A percentile compares a stretch with the other conserved stretches of the same genome.
Evolutionary conservation across 2,329 filamentous ascomycete genomes (phyloP).

Genomic region (Apiospora koreana): DNA sequence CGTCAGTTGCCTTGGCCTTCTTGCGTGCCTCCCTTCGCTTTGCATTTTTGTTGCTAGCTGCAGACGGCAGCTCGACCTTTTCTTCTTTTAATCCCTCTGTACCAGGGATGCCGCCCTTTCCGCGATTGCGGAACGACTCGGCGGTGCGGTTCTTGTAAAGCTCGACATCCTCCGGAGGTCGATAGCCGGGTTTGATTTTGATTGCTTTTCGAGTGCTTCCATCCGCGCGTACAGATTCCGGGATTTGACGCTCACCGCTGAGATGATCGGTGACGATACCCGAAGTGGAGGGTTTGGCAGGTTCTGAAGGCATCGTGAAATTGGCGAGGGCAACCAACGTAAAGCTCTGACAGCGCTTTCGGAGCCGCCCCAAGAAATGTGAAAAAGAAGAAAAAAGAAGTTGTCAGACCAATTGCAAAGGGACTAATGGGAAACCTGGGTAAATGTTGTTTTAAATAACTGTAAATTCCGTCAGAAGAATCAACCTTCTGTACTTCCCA

Average conservation of each 20-base stretch:
- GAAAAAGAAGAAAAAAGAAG: neutral
- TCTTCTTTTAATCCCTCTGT: slow-evolving; percentile 61
- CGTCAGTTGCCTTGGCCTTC: slow-evolving; percentile 57
- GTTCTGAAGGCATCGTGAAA: slow-evolving; percentile 8
- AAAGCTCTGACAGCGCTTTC: neutral
- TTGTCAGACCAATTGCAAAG: neutral
- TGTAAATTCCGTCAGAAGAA: neutral
- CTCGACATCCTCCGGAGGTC: slow-evolving; percentile 92
- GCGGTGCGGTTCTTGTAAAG: slow-evolving; percentile 93
- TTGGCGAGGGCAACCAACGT: neutral
- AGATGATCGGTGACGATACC: slow-evolving; percentile 76
- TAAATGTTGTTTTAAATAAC: neutral
- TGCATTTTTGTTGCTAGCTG: slow-evolving; percentile 78
- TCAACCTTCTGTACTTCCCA: neutral
- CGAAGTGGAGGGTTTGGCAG: slow-evolving; percentile 50
- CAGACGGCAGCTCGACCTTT: slow-evolving; percentile 43
- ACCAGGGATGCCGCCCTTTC: slow-evolving; percentile 72
- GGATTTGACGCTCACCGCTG: slow-evolving; percentile 85
- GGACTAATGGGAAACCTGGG: neutral
- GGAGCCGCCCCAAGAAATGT: neutral
- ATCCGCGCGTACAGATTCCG: slow-evolving; percentile 81
- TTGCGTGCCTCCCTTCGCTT: slow-evolving; percentile 65
- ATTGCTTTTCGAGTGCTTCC: slow-evolving; percentile 94
- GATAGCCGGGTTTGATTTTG: slow-evolving; percentile 89
- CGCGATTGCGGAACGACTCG: slow-evolving; percentile 78